phyloP scores from a whole-genome alignment of 2,329 filamentous ascomycete genomes.

The Penicillium palitans region DNA sequence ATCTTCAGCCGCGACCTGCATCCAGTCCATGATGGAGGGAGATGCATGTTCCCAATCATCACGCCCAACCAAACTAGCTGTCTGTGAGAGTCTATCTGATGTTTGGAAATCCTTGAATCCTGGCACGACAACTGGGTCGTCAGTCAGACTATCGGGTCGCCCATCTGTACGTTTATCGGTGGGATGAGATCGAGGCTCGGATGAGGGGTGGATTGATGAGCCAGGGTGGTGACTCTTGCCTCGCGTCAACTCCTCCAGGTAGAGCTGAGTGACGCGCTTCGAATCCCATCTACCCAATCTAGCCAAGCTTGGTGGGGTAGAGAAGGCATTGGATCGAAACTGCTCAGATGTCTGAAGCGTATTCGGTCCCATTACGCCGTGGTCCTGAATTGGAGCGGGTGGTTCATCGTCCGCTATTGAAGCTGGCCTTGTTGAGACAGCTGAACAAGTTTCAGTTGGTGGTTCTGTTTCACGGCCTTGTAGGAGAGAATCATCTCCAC shows the following conservation, averaged over 20 bases:
- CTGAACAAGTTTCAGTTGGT: constrained; percentile 39
- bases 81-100: constrained; percentile 31
- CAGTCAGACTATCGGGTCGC: constrained; percentile 32
- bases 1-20: constrained; percentile 47
- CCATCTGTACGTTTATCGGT: constrained; percentile 18
- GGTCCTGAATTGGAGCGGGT: constrained; percentile 25
- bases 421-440: constrained; percentile 33
- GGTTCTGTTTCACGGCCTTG: constrained; percentile 30
- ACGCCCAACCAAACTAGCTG: constrained; percentile 46
- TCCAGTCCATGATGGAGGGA: constrained; percentile 52
- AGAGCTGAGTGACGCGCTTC: constrained; percentile 56
- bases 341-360: constrained; percentile 36
- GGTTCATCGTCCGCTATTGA: constrained; percentile 40
- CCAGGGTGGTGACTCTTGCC: constrained; percentile 28
- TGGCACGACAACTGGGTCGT: constrained; percentile 40
- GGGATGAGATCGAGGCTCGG: constrained; percentile 21
- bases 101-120: constrained; percentile 31
- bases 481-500: constrained; percentile 36
- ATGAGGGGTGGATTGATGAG: constrained; percentile 23
- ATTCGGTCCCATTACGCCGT: constrained; percentile 44
- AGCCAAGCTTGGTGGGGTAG: constrained; percentile 55
- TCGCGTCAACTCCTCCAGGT: constrained; percentile 51
- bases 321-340: constrained; percentile 45
- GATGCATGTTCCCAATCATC: constrained; percentile 53
- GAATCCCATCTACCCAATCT: constrained; percentile 56